Evolutionary conservation across 2,329 filamentous ascomycete genomes (phyloP).

Genomic region (Microdochium trichocladiopsis): DNA sequence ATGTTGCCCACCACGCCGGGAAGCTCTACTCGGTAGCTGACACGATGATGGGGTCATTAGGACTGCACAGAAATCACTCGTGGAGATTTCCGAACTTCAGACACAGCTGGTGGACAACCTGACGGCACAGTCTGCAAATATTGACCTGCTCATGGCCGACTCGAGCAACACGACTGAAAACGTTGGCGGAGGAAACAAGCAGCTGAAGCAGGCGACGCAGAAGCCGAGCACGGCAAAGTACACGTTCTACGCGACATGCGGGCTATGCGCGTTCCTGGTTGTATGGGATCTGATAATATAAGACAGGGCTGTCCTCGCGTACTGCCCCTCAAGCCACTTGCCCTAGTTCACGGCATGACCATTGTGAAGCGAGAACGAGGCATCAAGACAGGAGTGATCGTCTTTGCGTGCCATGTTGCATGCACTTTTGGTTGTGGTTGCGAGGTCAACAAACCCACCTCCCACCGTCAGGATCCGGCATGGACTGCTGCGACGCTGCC

Average conservation of each 20-base stretch:
- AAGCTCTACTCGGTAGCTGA: background rate
- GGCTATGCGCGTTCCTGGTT: conserved; percentile 66
- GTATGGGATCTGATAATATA: conserved; percentile 68
- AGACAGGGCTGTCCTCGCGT: too few relatives aligned
- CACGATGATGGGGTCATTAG: conserved; percentile 32
- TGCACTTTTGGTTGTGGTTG: too few relatives aligned
- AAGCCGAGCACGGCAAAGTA: conserved; percentile 66
- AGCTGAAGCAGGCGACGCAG: conserved; percentile 77
- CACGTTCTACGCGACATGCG: conserved; percentile 74
- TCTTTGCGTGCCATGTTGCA: too few relatives aligned
- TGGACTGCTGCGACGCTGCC: background rate
- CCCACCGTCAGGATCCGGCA: too few relatives aligned
- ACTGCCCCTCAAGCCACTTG: background rate
- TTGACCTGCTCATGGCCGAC: conserved; percentile 82
- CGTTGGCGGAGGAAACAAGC: conserved; percentile 80
- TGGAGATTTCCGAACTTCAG: conserved; percentile 91
- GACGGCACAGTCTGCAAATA: conserved; percentile 77
- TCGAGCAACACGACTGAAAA: conserved; percentile 78
- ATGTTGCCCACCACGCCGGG: conserved; percentile 28
- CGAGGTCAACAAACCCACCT: too few relatives aligned
- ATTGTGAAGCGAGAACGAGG: too few relatives aligned
- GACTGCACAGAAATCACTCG: conserved; percentile 78
- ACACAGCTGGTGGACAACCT: conserved; percentile 83
- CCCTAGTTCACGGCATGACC: too few relatives aligned
- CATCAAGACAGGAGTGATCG: too few relatives aligned